phyloP scores from a whole-genome alignment of 148 eudicot genomes.

The Selenicereus undatus region DNA sequence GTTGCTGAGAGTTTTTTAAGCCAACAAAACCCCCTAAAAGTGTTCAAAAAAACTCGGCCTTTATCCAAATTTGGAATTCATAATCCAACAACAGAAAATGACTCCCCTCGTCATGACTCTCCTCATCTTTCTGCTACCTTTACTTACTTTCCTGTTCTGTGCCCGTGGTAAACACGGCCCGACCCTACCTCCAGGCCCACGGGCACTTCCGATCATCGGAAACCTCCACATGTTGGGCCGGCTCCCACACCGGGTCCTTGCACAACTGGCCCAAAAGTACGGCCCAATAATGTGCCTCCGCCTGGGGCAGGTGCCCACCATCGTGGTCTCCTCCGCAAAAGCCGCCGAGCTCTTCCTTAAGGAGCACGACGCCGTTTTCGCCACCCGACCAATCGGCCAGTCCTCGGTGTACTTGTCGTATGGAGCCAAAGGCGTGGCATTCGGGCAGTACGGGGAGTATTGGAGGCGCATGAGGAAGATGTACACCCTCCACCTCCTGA shows the following conservation, averaged over 20 bases:
- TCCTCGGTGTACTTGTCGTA: neutral
- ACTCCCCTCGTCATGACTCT: neutral
- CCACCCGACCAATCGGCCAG: neutral
- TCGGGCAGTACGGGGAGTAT: constrained; percentile 13
- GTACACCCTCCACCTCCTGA: constrained; percentile 1
- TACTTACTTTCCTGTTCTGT: neutral
- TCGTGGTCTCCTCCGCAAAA: neutral
- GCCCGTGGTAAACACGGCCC: neutral
- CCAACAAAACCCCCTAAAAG: no score
- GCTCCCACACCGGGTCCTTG: neutral
- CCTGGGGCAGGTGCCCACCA: neutral
- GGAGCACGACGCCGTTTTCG: constrained; percentile 13
- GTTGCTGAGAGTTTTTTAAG: no score
- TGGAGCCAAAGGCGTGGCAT: constrained; percentile 10
- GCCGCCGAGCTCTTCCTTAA: neutral
- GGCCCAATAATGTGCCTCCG: constrained; percentile 3
- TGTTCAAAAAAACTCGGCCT: no score
- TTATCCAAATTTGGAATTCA: no score
- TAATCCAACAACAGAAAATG: neutral
- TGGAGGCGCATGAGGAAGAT: constrained; percentile 20
- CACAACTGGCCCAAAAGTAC: neutral
- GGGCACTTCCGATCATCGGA: neutral
- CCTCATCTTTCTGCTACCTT: neutral
- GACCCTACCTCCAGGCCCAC: neutral
- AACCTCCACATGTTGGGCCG: neutral